Evolutionary conservation across 352 stramenopile genomes (phyloP), one percentile per base, ranked within the genome.

Genomic region (Phytophthora macrochlamydospora): DNA sequence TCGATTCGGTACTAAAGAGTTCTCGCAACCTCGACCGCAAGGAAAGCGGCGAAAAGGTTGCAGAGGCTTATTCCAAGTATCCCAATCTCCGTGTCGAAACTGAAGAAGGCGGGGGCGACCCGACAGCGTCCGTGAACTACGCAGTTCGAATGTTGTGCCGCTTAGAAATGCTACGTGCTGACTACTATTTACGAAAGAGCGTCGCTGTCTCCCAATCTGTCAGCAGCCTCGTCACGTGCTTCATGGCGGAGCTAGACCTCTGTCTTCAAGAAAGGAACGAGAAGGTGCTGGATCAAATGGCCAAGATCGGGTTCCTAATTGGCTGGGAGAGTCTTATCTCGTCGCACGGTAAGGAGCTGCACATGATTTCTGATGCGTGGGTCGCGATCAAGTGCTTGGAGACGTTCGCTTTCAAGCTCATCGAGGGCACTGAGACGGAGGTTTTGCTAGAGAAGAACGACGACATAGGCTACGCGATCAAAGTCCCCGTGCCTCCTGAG

Each of bases 271-370:
- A 91, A 56, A 51, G 69, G 48, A 85, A 91, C 57, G 48, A 68
- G 0, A 71, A 78, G 18, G 85, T 91, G 42, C 64, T 97, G 30
- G 76, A 89, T 65, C 87, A 94, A 64, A 73, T 93, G 56, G 81
- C 78, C 0, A 63, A 65, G 28, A 73, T 92, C n/a, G 89, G 89
- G 0, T 97, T 97, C 56, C 63, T 98, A 7, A 89, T 98, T 45
- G 94, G 91, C 18, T 98, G 97, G 85, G 95, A 99, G 75, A 97
- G 93, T 38, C 79, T 99, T 2, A 91, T 99, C 28, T 98, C 89
- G 60, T 97, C 96, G 13, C 93, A 98, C 42, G 96, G 95, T 30
- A 98, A 98, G 63, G 97, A 99, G 61, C 63, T 98, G 35, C 91
- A 88, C 45, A 99, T 99, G 97, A 88, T 99, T 32, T 92, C 91